phyloP scores from a whole-genome alignment of 768 basidiomycete species.

The Serpula lacrymans region DNA sequence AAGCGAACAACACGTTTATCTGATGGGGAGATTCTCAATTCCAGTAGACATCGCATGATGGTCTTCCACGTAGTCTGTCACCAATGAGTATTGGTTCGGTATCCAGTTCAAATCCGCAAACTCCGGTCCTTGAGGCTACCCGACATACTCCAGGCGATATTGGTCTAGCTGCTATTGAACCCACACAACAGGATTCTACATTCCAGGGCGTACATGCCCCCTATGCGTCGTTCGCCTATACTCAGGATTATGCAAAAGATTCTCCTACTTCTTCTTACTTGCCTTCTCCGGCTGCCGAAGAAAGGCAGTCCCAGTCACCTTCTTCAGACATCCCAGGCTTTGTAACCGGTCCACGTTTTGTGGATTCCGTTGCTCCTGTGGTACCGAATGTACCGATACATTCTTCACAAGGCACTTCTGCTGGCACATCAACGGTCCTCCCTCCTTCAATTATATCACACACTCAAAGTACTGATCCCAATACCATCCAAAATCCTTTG shows the following conservation, averaged over 20 bases:
- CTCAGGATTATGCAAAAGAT: too few species aligned
- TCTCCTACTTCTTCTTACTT: too few species aligned
- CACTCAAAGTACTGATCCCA: not conserved
- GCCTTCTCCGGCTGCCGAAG: too few species aligned
- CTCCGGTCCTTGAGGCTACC: slow-evolving; percentile 11
- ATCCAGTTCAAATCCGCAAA: slow-evolving; percentile 33
- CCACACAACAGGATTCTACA: too few species aligned
- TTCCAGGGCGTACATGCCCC: too few species aligned
- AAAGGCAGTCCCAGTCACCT: slow-evolving; percentile 17
- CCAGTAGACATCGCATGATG: slow-evolving; percentile 25
- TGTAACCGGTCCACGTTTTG: slow-evolving; percentile 23
- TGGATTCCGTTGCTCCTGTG: slow-evolving; percentile 12
- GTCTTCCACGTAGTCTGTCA: slow-evolving; percentile 47
- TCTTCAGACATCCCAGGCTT: slow-evolving; percentile 30
- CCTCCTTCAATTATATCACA: slow-evolving; percentile 5
- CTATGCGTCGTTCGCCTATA: too few species aligned
- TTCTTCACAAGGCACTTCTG: slow-evolving; percentile 10
- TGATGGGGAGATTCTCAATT: slow-evolving; percentile 23
- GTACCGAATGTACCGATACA: slow-evolving; percentile 6
- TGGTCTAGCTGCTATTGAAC: too few species aligned
- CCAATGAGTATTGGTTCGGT: slow-evolving; percentile 62
- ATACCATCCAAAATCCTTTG: slow-evolving; percentile 8
- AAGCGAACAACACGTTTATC: slow-evolving; percentile 10
- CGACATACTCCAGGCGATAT: too few species aligned
- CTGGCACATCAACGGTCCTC: slow-evolving; percentile 11